Evolutionary conservation across 2,329 filamentous ascomycete genomes (phyloP), one percentile per base, ranked within the genome.

Genomic region (Byssochlamys sp.): DNA sequence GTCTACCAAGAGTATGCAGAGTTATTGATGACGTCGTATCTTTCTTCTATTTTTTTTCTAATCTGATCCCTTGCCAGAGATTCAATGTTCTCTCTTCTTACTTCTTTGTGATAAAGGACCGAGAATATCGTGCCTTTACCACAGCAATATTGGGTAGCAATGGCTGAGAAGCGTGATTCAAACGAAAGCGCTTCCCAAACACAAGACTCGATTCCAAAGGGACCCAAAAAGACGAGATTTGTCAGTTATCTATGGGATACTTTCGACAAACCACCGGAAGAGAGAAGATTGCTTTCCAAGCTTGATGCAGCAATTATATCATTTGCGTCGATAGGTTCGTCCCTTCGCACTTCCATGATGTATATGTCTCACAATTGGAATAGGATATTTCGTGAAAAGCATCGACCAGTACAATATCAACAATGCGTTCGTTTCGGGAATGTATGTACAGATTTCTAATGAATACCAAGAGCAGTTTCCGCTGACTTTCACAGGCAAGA

Each of bases 161-260:
- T 45, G 39, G 39, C 39, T 3, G 39, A 45, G 39, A 45, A 45
- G n/a, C n/a, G 39, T 45, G 39, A 19, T 19, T 45, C n/a, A 2
- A n/a, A 45, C 6, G 39, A 45, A n/a, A 45, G 39, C 3, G 2
- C n/a, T 4, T 39, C 35, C 5, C n/a, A 19, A 45, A 19, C 39
- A 45, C n/a, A 9, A 4, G 7, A 45, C 5, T 19, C 14, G 2
- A 9, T 45, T 19, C n/a, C 12, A n/a, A n/a, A 45, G n/a, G 19
- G 7, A 1, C n/a, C 39, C 2, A 19, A 45, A 19, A 75, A 73
- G 60, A 61, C 67, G 7, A 78, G 66, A 69, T 80, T 78, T 78
- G 70, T 74, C 52, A 75, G 73, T 60, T 81, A 80, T 57, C 67
- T 82, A 52, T 81, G 78, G 79, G 79, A 81, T 66, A 78, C 75